Base-by-base conservation (phyloP, 2,329 filamentous ascomycete genomes). In the Fusarium bactridioides region DNA sequence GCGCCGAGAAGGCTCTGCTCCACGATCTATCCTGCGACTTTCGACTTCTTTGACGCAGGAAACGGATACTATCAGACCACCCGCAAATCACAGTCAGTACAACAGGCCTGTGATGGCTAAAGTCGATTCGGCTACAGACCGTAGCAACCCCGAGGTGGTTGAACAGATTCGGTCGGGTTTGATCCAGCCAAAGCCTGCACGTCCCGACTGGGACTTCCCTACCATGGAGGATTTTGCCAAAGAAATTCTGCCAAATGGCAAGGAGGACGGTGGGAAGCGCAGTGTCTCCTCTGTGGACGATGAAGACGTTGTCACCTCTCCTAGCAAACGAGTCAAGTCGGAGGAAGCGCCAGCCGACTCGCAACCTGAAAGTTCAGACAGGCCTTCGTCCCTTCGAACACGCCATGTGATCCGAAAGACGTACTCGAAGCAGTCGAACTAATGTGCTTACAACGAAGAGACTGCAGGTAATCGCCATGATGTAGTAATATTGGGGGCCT, bases 11-110 rank as follows among this genome's bases (percentile, higher is more conserved):
- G 73, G 74, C 7, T 66, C 45, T 9, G 67, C 72, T 19, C 78
- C 80, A 10, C 79, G 78, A 3, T 80, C 82, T 3, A 84, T 84
- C 31, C 55, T 84, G 35, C 83, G 82, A 47, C 33, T 61, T n/a
- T 67, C 61, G 13, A 38, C 53, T 50, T 37, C 58, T n/a, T 62
- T 67, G 5, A 29, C 37, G n/a, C 63, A 76, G 33, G 72, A 56
- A 40, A 51, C 59, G 11, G 51, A 51, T 10, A 48, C 57, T 37
- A 40, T 27, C 19, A 58, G 59, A 45, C 18, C 47, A 48, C 31
- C 61, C 48, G 31, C 57, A 38, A 74, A 70, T 41, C 74, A 77
- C 29, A 77, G 48, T 44, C 76, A 75, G 61, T 77, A 74, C 64
- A 76, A 75, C 43, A 73, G 75, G 12, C 71, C 72, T 21, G 69